Evolutionary conservation across 805 yeast species (phyloP).

Genomic region (Brettanomyces bruxellensis): DNA sequence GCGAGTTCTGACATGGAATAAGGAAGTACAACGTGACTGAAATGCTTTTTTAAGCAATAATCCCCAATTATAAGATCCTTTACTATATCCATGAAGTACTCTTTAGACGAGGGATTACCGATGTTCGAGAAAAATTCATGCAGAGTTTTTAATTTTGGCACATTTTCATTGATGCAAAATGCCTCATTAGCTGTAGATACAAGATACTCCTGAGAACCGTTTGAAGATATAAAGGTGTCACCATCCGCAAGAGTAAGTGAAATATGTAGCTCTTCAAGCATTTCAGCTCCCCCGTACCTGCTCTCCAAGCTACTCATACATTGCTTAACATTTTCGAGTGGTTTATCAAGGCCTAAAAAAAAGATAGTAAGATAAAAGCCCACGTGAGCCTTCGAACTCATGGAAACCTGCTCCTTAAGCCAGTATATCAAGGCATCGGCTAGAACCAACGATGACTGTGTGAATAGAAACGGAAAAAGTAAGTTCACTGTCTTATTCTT

Average conservation of each 20-base stretch:
- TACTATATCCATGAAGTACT: constrained; percentile 49
- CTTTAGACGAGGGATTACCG: constrained; percentile 51
- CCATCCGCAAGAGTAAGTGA: constrained; percentile 32
- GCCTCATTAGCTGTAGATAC: not conserved
- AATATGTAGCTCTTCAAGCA: constrained; percentile 24
- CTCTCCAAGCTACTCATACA: not conserved
- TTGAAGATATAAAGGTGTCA: not conserved
- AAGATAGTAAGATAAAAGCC: constrained; percentile 58
- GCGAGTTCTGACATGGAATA: constrained; percentile 81
- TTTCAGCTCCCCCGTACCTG: not conserved
- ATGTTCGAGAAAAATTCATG: constrained; percentile 25
- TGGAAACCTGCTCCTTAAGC: constrained; percentile 50
- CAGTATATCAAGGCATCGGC: constrained; percentile 57
- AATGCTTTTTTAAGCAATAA: constrained; percentile 34
- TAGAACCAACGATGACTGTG: constrained; percentile 56
- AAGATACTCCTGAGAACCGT: not conserved
- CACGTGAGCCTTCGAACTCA: constrained; percentile 48
- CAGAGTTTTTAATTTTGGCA: not conserved
- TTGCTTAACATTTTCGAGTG: not conserved
- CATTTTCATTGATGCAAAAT: not conserved
- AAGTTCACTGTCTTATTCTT: constrained; percentile 10
- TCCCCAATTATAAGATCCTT: constrained; percentile 36
- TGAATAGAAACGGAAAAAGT: constrained; percentile 14
- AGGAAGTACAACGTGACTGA: constrained; percentile 60
- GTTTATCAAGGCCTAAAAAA: constrained; percentile 31